Evolutionary conservation across 1,139 yeast genomes (phyloP), one percentile per base, ranked within the genome.

Genomic region (Eremothecium sinecaudum): DNA sequence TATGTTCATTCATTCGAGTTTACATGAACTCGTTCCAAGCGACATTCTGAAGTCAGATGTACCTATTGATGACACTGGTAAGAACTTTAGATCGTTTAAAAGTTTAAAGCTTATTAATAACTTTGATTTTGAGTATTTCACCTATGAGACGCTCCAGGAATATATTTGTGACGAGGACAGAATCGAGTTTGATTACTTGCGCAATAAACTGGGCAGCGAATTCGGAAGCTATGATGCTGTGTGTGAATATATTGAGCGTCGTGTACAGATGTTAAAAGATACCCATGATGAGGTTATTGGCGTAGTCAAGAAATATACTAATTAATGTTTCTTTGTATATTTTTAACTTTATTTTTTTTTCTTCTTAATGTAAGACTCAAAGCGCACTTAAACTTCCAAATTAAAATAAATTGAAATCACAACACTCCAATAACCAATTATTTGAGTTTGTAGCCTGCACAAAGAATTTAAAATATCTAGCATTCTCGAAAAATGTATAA

Each of bases 11-110:
- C 86, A 79, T 50, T 72, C 80, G 31, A 75, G 77, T 51, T 72
- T 66, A 61, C 79, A 79, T 18, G 77, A 77, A 52, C 63, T 77
- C 39, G 71, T 75, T 45, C 82, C 83, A 2, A 67, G 73, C 61
- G 59, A 58, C 8, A 59, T 74, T 39, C 63, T 61, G 43, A 46
- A 50, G 15, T 62, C 63, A 4, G 62, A 66, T 3, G 66, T 64
- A 37, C 62, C 71, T 20, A 51, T 66, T 27, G 61, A 67, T 36
- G 62, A 58, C 25, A 62, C 63, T 16, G 75, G 71, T 5, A 19
- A 37, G 9, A 51, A 49, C 24, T 35, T 49, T 25, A 39, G 56
- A 18, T 50, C 43, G 1, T 47, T 47, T 25, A 23, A 25, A 7
- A 26, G 18, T 12, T 22, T 33, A n/a, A 12, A 22, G 11, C 20